Percentiles rank a stretch among this genome's conserved stretches.
Evolutionary conservation across 305 asterid genomes (phyloP).

Genomic region (Fraxinus ornus): DNA sequence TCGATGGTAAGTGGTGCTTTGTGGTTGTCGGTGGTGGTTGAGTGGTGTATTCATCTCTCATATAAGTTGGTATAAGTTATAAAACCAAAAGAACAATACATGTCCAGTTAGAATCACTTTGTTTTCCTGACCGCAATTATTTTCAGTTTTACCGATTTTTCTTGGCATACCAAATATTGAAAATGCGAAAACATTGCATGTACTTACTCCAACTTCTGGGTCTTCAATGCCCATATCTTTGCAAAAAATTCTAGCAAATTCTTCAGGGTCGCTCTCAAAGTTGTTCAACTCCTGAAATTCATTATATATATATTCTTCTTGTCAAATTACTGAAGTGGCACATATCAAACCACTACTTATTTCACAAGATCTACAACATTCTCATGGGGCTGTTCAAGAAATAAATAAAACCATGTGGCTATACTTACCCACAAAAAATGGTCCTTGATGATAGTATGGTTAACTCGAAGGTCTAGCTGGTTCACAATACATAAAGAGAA

Average conservation of each 20-base stretch:
- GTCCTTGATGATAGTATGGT: conserved; percentile 82
- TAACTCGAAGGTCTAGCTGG: conserved; percentile 94
- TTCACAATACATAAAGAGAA: conserved; percentile 18
- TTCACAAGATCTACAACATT: conserved; percentile 2
- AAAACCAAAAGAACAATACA: background rate
- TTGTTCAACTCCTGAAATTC: conserved; percentile 87
- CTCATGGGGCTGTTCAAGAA: conserved; percentile 11
- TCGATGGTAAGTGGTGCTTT: background rate
- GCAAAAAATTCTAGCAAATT: conserved; percentile 87
- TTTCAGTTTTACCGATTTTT: background rate
- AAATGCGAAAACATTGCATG: conserved; percentile 4
- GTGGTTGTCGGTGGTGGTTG: background rate
- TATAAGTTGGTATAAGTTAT: background rate
- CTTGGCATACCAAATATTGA: background rate
- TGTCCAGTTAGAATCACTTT: background rate
- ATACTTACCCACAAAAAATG: conserved; percentile 84
- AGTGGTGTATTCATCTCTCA: background rate
- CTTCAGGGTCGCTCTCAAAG: conserved; percentile 98
- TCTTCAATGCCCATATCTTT: conserved; percentile 91
- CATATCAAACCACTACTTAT: background rate
- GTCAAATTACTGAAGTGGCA: conserved; percentile 16
- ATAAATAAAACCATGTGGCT: conserved; percentile 14
- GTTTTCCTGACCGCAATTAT: background rate
- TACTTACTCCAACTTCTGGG: conserved; percentile 96
- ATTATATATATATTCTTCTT: background rate